phyloP scores from a whole-genome alignment of 495 filamentous ascomycete species.

The Pseudomonodictys pantanalensis region DNA sequence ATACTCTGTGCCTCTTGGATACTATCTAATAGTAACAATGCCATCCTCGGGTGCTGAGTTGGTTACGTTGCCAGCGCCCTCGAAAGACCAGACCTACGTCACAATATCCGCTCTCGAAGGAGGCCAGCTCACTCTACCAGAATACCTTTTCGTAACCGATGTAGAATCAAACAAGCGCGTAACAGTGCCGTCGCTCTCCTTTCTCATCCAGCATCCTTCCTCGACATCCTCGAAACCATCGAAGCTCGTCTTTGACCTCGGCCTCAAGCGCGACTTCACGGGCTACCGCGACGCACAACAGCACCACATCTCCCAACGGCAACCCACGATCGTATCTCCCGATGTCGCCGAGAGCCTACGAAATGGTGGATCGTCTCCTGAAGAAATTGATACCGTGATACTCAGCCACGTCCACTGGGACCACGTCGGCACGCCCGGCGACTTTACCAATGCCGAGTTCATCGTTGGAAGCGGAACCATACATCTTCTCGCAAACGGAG shows the following conservation, averaged over 20 bases:
- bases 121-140: conserved; percentile 40
- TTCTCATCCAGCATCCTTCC: conserved; percentile 39
- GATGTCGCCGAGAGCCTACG: conserved; percentile 43
- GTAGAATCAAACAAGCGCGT: conserved; percentile 31
- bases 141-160: conserved; percentile 39
- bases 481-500: conserved; percentile 41
- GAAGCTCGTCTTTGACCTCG: conserved; percentile 52
- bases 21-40: not conserved
- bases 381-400: conserved; percentile 47
- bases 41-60: conserved; percentile 3
- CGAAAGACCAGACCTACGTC: conserved; percentile 35
- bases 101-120: conserved; percentile 39
- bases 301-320: conserved; percentile 42
- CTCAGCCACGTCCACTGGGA: conserved; percentile 55
- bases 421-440: conserved; percentile 49
- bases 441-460: conserved; percentile 47
- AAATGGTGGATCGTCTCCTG: conserved; percentile 33
- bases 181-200: conserved; percentile 40
- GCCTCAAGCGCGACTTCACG: conserved; percentile 44
- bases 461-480: conserved; percentile 49
- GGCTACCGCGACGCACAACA: conserved; percentile 44
- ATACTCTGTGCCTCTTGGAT: not conserved
- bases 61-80: conserved; percentile 30
- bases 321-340: conserved; percentile 41
- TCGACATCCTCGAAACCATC: not conserved